Evolutionary conservation across 2,329 filamentous ascomycete species (phyloP).

Genomic region (Sclerotinia trifoliorum): DNA sequence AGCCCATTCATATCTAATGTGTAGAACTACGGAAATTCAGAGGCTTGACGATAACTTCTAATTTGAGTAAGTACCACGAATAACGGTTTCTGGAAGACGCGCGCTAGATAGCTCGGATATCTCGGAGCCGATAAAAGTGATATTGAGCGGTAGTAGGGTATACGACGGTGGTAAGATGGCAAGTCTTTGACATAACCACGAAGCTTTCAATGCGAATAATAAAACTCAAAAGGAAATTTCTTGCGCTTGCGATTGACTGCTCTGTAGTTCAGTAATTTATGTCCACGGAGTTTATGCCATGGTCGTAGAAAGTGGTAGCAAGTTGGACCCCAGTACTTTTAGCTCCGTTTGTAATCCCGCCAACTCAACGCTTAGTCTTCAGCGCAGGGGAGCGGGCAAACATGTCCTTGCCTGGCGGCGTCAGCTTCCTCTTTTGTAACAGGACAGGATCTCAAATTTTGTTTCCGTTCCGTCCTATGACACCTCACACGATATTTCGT

Average conservation of each 20-base stretch:
- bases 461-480: not conserved
- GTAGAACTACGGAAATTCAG: not conserved
- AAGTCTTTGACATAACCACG: not conserved
- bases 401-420: not conserved
- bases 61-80: not conserved
- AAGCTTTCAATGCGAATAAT: not conserved
- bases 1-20: not conserved
- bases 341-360: not conserved
- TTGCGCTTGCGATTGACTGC: not conserved
- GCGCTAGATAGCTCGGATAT: not conserved
- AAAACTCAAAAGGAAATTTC: not conserved
- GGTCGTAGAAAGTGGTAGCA: too few relatives aligned
- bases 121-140: not conserved
- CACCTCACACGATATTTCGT: not conserved
- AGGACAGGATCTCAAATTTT: too few relatives aligned
- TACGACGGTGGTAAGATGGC: not conserved
- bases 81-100: not conserved
- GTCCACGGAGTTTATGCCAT: not conserved
- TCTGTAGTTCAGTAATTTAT: not conserved
- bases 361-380: accelerated
- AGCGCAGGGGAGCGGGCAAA: too few relatives aligned
- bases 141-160: not conserved
- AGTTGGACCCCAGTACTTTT: not conserved
- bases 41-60: not conserved
- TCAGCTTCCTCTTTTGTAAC: not conserved